Evolutionary conservation across 768 basidiomycete genomes (phyloP).

Genomic region (Mycena haematopus): DNA sequence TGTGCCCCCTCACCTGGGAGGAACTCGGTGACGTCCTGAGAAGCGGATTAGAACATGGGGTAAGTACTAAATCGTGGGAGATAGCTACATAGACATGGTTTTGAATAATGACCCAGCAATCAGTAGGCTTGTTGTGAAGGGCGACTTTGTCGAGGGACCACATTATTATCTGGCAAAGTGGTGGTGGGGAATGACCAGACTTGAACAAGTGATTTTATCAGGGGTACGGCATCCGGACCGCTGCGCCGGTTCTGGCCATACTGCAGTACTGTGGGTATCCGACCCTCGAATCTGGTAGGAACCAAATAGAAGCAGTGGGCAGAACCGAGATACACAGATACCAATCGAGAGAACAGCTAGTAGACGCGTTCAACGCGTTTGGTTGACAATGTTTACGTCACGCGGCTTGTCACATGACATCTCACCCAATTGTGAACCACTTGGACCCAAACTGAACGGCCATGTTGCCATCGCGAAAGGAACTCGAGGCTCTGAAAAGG

Average conservation of each 20-base stretch:
- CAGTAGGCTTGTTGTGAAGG: slow-evolving; percentile 51
- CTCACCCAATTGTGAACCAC: neutral
- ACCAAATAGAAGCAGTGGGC: too few relatives aligned
- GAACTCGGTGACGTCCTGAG: slow-evolving; percentile 77
- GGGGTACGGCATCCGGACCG: neutral
- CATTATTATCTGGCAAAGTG: slow-evolving; percentile 36
- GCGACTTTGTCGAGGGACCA: slow-evolving; percentile 63
- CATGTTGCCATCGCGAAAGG: slow-evolving; percentile 47
- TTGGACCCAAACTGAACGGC: slow-evolving; percentile 39
- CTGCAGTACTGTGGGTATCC: too few relatives aligned
- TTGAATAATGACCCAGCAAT: slow-evolving; percentile 86
- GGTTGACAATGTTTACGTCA: too few relatives aligned
- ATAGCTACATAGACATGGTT: slow-evolving; percentile 67
- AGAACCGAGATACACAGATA: too few relatives aligned
- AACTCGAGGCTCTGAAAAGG: slow-evolving; percentile 53
- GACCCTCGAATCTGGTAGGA: too few relatives aligned
- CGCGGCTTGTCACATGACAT: neutral
- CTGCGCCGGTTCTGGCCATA: neutral
- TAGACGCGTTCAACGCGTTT: too few relatives aligned
- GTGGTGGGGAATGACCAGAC: slow-evolving; percentile 23
- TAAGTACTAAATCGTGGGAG: neutral
- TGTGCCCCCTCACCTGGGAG: slow-evolving; percentile 47
- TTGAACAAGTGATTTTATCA: neutral
- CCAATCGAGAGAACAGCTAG: too few relatives aligned
- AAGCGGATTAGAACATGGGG: neutral